These are phyloP conservation scores for Capronia epimyces DNA, from an alignment of 2,329 filamentous ascomycete genomes.

Conservation along the genomic window DNA sequence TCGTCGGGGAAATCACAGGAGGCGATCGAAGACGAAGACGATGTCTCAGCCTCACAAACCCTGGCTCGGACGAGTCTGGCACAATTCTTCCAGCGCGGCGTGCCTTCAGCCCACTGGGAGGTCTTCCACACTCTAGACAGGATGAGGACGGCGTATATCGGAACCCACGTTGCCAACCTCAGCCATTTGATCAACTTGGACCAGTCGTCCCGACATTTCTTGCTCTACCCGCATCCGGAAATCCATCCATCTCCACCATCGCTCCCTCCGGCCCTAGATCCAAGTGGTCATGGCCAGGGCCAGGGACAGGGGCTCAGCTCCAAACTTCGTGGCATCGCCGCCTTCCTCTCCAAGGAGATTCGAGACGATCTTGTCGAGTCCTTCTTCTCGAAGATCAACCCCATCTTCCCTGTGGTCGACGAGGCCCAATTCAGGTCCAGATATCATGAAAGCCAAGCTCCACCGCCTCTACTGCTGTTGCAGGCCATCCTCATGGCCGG, in stretches of 20 bases:
- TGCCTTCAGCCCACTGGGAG: constrained; percentile 8
- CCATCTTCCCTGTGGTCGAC: constrained; percentile 50
- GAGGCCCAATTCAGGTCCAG: constrained; percentile 49
- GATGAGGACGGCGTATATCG: constrained; percentile 9
- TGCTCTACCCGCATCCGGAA: constrained; percentile 6
- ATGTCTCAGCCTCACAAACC: neutral
- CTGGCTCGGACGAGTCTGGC: constrained; percentile 4
- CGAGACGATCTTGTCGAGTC: constrained; percentile 45
- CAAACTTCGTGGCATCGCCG: neutral
- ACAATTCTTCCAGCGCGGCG: constrained; percentile 5
- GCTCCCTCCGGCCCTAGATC: neutral
- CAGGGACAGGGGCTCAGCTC: no score
- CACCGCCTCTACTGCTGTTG: constrained; percentile 46
- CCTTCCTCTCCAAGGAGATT: constrained; percentile 9
- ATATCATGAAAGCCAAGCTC: constrained; percentile 44
- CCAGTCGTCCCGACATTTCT: neutral
- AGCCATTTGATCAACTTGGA: constrained; percentile 4
- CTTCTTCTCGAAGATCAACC: constrained; percentile 50
- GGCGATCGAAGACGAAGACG: no score
- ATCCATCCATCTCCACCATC: constrained; percentile 3
- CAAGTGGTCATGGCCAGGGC: neutral
- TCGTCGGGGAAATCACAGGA: no score
- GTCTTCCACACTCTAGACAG: constrained; percentile 4
- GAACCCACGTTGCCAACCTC: constrained; percentile 8
- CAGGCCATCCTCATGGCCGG: constrained; percentile 50